Evolutionary conservation across 345 rosid species (phyloP), one percentile per base, ranked within the genome.

Genomic region (Carallia pectinifolia): DNA sequence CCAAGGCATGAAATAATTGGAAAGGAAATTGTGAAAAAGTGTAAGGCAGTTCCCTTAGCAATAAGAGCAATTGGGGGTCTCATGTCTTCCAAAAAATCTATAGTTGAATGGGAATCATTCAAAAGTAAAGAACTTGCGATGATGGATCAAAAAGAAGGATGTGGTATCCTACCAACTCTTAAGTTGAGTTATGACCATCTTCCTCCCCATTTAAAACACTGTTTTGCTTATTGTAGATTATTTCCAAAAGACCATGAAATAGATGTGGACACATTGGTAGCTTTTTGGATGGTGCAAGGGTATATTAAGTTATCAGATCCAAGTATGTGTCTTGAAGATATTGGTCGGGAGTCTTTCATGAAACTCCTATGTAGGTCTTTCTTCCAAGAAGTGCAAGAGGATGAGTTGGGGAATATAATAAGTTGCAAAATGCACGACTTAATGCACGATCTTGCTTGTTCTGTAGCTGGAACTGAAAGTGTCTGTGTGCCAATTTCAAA

Each of bases 221-320:
- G 83, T 31, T 81, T 81, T 66, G 72, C 74, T 0, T 74, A 58
- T 34, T 81, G 83, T 34, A 65, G 76, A 0, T 38, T 81, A 29
- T 75, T 78, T 27, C 80, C 78, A 3, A 72, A 72, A 56, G 78
- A 34, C 30, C 9, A 39, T 48, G 38, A 9, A 2, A 61, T 81
- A 5, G 13, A 53, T 18, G 61, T 53, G 5, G 23, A 62, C 3
- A 38, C 27, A 0, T 53, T 78, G 33, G 12, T 75, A 1, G 27
- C 19, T 27, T 39, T 80, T 0, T 83, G 84, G 83, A 69, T 65
- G 8, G 83, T 69, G 1, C 54, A 76, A 61, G 83, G 80, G 50
- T 68, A 44, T 34, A 18, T 77, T 31, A 30, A 17, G 15, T 64
- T 9, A 13, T 27, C 64, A 2, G 36, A 61, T 27, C 2, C 23